phyloP scores from a whole-genome alignment of 768 basidiomycete species.

The Melanogaster broomeanus region DNA sequence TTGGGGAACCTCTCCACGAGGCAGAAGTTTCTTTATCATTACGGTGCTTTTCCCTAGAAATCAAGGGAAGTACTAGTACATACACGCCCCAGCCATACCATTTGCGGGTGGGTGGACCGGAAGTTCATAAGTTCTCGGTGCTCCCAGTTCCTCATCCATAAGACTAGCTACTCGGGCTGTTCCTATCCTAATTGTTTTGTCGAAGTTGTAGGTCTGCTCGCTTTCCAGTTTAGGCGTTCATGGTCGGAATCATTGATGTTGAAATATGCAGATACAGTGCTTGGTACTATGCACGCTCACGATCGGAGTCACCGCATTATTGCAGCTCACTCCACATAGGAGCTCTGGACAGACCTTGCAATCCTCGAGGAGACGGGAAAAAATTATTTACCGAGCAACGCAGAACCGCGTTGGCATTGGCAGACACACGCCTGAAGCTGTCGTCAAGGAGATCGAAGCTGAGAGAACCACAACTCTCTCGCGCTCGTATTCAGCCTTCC shows the following conservation, averaged over 20 bases:
- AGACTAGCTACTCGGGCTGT: neutral
- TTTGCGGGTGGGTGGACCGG: neutral
- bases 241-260: too few relatives aligned
- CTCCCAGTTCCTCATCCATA: neutral
- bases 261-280: neutral
- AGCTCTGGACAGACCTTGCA: neutral
- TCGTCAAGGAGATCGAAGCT: neutral
- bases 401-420: neutral
- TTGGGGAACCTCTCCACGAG: neutral
- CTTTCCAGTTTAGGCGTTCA: neutral
- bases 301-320: neutral
- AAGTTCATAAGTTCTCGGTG: constrained; percentile 2
- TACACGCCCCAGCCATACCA: neutral
- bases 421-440: neutral
- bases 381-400: neutral
- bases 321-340: neutral
- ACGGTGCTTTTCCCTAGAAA: neutral
- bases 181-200: neutral
- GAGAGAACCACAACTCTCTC: neutral
- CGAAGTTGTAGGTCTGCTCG: neutral
- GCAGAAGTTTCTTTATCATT: neutral
- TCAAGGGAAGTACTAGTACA: neutral
- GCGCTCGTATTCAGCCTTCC: neutral
- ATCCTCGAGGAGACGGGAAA: neutral
- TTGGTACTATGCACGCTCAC: neutral